Evolutionary conservation across 306 rosid genomes (phyloP).

Genomic region (Dicorynia guianensis): DNA sequence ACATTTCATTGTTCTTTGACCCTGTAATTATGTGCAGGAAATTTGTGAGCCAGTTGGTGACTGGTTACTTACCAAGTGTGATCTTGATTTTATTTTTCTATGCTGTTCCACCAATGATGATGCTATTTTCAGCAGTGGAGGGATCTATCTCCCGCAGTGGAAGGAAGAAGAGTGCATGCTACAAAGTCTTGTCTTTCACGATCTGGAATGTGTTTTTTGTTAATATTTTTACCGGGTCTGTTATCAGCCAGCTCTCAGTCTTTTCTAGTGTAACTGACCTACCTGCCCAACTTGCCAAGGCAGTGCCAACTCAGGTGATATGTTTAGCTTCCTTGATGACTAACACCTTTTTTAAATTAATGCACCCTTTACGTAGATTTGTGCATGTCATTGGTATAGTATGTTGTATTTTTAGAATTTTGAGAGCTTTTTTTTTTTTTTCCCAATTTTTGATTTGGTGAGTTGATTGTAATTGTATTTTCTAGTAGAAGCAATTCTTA

Average conservation of each 20-base stretch:
- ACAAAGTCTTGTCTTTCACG: constrained; percentile 82
- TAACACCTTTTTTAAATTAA: constrained; percentile 14
- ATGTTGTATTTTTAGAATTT: too few species aligned
- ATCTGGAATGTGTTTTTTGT: constrained; percentile 97
- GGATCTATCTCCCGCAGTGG: constrained; percentile 88
- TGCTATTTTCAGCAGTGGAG: constrained; percentile 78
- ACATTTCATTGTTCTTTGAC: constrained; percentile 26
- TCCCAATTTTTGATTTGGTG: too few species aligned
- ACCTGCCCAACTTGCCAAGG: constrained; percentile 81
- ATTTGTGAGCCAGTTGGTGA: constrained; percentile 66
- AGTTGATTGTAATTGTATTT: neutral
- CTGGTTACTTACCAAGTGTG: constrained; percentile 96
- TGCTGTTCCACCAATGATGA: constrained; percentile 82
- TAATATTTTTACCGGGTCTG: constrained; percentile 83
- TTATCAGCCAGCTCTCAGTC: constrained; percentile 65
- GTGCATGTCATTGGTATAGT: neutral
- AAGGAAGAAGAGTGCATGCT: constrained; percentile 90
- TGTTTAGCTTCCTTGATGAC: constrained; percentile 24
- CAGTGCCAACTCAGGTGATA: constrained; percentile 88
- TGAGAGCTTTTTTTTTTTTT: too few species aligned
- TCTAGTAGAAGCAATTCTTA: neutral
- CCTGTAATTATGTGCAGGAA: constrained; percentile 57
- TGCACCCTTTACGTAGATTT: constrained; percentile 10
- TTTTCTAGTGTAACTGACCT: constrained; percentile 76
- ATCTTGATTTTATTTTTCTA: constrained; percentile 72